Base-by-base conservation (phyloP, 177 flowering plant species). In the Vitis hybrid region DNA sequence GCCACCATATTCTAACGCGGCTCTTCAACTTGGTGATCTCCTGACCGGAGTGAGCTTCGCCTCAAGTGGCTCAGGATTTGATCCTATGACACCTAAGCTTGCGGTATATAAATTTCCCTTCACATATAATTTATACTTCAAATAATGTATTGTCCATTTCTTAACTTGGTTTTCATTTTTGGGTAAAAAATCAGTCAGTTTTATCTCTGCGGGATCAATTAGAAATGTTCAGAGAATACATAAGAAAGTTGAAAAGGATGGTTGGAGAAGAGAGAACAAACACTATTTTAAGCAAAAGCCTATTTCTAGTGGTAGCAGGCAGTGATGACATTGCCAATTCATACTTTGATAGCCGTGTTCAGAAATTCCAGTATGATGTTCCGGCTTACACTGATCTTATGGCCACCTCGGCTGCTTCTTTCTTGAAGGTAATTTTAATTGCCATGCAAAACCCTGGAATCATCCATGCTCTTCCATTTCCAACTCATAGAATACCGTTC, bases 21-120 rank as follows among this genome's bases (percentile, higher is more conserved):
- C 35, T 17, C 17, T 88, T 9, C 30, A 71, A 41, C 50, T 67
- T 11, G 1, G 72, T 30, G 97, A 91, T 54, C 91, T 91, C 3
- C 81, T 73, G 3, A 88, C 91, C 1, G 93, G 97, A 3, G 94
- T 91, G 5, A 82, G 78, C 79, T 91, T 91, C 27, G 97, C 93
- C 12, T 86, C 92, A 0, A 93, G 87, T 11, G 93, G 74, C 11
- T 4, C 79, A 0, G 92, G 97, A n/a, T 86, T 52, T 63, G 97
- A 91, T 76, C 82, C 84, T 4, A 67, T 76, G 10, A 85, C 97
- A 3, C 20, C 90, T 10, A 46, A 69, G 35, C 0, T 78, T 7
- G 58, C 13, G 82, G 96, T 91, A 81, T 2, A 10, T 49, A 3
- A 14, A 46, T 24, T 41, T n/a, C 41, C 3, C 46, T 56, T 68